Evolutionary conservation across 768 basidiomycete species (phyloP).

Genomic region (Mycena rosella): DNA sequence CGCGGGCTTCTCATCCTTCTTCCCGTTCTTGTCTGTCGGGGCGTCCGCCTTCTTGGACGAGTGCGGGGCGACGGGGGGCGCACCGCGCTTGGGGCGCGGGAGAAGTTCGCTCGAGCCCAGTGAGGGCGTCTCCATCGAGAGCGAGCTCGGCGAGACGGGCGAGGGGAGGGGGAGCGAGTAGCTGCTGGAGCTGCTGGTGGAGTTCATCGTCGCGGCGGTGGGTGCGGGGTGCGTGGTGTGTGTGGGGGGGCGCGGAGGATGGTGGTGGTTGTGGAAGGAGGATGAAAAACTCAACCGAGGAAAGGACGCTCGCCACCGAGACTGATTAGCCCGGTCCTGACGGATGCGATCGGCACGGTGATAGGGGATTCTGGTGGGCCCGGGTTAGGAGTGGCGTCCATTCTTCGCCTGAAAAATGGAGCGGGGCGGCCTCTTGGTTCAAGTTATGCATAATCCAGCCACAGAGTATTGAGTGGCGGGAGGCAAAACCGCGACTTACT

Average conservation of each 20-base stretch:
- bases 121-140: constrained; percentile 34
- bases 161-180: constrained; percentile 20
- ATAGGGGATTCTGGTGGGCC: not conserved
- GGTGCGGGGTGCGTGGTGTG: not conserved
- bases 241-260: not conserved
- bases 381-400: not conserved
- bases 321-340: too few relatives aligned
- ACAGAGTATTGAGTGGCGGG: too few relatives aligned
- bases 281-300: not conserved
- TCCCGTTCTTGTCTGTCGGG: not conserved
- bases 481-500: too few relatives aligned
- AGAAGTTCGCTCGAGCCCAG: constrained; percentile 31
- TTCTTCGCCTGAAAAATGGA: too few relatives aligned
- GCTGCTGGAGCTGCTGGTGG: constrained; percentile 25
- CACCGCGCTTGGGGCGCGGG: constrained; percentile 35
- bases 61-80: constrained; percentile 25
- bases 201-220: not conserved
- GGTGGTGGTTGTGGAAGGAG: not conserved
- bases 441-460: too few relatives aligned
- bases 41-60: not conserved
- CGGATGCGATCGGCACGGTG: constrained; percentile 11
- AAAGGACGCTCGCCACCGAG: not conserved
- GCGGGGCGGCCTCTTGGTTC: too few relatives aligned
- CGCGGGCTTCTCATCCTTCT: not conserved
- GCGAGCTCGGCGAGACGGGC: constrained; percentile 25